Evolutionary conservation across 306 rosid genomes (phyloP).

Genomic region (Cicer chorassanicum): DNA sequence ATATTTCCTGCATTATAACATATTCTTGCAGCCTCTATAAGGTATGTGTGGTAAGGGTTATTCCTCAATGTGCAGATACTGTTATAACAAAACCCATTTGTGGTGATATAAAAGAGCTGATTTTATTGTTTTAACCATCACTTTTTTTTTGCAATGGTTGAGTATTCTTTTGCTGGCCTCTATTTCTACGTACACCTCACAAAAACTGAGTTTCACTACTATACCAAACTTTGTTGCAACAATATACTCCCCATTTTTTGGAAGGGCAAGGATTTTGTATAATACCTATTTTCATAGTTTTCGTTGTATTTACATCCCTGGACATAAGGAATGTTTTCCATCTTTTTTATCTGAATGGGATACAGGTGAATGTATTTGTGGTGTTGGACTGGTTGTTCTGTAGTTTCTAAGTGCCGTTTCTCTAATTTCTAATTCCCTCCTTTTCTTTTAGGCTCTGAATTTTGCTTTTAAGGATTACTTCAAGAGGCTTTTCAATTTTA

Average conservation of each 20-base stretch:
- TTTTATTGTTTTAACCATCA: background rate
- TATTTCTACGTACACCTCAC: background rate
- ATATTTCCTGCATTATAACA: background rate
- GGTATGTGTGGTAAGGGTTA: background rate
- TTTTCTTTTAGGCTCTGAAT: slow-evolving; percentile 71
- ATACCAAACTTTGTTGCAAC: background rate
- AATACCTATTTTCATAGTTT: background rate
- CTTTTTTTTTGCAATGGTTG: background rate
- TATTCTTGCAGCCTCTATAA: background rate
- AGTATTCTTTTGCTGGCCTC: background rate
- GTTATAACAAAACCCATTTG: background rate
- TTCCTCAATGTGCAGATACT: background rate
- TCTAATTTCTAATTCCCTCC: background rate
- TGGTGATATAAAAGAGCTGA: background rate
- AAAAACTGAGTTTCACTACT: background rate
- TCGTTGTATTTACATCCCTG: background rate
- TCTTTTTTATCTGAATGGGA: background rate
- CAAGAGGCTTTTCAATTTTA: slow-evolving; percentile 87
- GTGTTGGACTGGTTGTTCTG: background rate
- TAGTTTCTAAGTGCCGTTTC: slow-evolving; percentile 16
- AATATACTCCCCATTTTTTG: background rate
- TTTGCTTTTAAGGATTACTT: slow-evolving; percentile 95
- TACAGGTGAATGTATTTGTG: background rate
- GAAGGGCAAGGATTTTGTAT: slow-evolving; percentile 12
- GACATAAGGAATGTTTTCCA: background rate